Evolutionary conservation across 331 rosid genomes (phyloP), one percentile per base, ranked within the genome.

Genomic region (Phaseolus coccineus): DNA sequence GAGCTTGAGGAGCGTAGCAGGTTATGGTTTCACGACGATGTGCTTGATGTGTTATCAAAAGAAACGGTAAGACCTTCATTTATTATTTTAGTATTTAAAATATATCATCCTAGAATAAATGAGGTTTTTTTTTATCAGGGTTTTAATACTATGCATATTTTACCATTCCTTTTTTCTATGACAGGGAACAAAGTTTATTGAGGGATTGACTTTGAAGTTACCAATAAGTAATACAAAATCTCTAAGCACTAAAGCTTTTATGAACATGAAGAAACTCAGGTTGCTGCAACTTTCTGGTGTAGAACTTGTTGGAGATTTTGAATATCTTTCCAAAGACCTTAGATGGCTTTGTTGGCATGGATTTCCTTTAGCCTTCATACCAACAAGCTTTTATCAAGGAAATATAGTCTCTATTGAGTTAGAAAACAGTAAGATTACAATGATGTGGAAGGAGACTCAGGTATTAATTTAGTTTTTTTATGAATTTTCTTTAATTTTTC

Each of bases 101-200:
- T 16, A 44, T 59, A n/a, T n/a, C n/a, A n/a, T 66, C 39, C 2
- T 39, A 10, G 42, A 12, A 69, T 3, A 69, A 58, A 15, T 44
- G 9, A 70, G 10, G 33, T 0, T 5, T 22, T 31, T 47, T 57
- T 35, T 24, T 13, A 24, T 12, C 12, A 30, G 15, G 35, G 30
- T 3, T 48, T 48, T 51, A 22, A 4, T 25, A 24, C 7, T 53
- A 3, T 31, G 10, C 8, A 16, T 56, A 13, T 57, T 57, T 58
- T 59, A 2, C 3, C 2, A 27, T 37, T 59, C 2, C 2, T 30
- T 2, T 15, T 46, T 71, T 44, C 1, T 42, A 8, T 59, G 0
- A 61, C 0, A 80, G 84, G 84, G 84, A 72, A 52, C 79, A 52
- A 52, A 62, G 37, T 37, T 16, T 71, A 1, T 80, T 15, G 14